A percentile compares a stretch with the other conserved stretches of the same genome.
Evolutionary conservation across 2,329 filamentous ascomycete genomes (phyloP).

Genomic region (Alternaria sp.): DNA sequence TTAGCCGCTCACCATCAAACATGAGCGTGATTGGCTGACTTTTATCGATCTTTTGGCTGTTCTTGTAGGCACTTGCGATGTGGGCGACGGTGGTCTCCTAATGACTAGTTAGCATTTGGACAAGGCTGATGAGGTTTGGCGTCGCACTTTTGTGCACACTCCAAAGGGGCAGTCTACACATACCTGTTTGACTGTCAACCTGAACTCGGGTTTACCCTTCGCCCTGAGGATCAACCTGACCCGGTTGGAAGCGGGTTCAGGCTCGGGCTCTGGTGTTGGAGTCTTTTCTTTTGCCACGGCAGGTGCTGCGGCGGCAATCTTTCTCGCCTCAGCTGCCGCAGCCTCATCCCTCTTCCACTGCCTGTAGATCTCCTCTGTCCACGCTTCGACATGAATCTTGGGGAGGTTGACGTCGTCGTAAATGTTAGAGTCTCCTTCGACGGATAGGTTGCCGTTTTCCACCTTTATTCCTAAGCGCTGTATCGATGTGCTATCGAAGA

Average conservation of each 20-base stretch:
- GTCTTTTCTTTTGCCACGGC: constrained; percentile 19
- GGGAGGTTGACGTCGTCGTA: constrained; percentile 57
- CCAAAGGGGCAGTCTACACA: constrained; percentile 20
- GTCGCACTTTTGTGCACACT: not conserved
- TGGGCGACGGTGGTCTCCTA: constrained; percentile 41
- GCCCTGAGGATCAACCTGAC: constrained; percentile 60
- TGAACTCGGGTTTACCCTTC: constrained; percentile 58
- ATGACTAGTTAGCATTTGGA: constrained; percentile 12
- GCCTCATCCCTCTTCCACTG: constrained; percentile 54
- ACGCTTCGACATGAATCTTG: constrained; percentile 76
- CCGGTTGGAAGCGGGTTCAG: constrained; percentile 24
- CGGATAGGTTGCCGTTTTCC: constrained; percentile 48
- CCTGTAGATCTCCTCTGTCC: constrained; percentile 69
- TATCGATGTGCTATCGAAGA: constrained; percentile 76
- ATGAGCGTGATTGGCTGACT: constrained; percentile 42
- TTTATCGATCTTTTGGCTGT: constrained; percentile 24
- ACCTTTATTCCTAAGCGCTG: constrained; percentile 56
- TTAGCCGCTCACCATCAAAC: constrained; percentile 48
- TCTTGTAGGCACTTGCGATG: constrained; percentile 39
- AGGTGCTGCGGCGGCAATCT: constrained; percentile 48
- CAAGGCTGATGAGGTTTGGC: not conserved
- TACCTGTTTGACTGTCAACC: constrained; percentile 57
- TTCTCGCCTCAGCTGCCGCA: constrained; percentile 32
- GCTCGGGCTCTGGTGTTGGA: constrained; percentile 24
- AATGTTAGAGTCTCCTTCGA: constrained; percentile 54